Evolutionary conservation across 192 early-diverging fungal genomes (phyloP).

Genomic region (Nowakowskiella sp.): DNA sequence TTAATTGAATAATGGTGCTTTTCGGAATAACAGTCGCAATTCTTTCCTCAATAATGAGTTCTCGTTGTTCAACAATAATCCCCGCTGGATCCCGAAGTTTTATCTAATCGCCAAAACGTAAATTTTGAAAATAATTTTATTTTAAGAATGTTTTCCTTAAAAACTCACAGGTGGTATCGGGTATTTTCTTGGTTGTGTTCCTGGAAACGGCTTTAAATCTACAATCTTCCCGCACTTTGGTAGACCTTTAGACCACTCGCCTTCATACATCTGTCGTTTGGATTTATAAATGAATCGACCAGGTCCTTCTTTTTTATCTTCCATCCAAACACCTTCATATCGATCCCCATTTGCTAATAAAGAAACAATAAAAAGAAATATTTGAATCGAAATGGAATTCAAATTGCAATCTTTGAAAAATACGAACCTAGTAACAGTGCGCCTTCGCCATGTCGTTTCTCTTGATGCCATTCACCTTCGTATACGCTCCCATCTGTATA

Average conservation of each 20-base stretch:
- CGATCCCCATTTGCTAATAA: conserved; percentile 42
- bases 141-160: background rate
- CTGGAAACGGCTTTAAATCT: conserved; percentile 36
- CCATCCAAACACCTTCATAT: conserved; percentile 53
- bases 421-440: conserved; percentile 36
- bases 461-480: conserved; percentile 55
- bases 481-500: conserved; percentile 42
- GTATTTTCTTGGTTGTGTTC: conserved; percentile 25
- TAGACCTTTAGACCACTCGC: conserved; percentile 46
- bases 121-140: background rate
- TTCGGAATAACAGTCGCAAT: no score
- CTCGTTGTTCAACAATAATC: conserved; percentile 21
- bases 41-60: conserved; percentile 26
- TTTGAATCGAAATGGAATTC: background rate
- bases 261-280: conserved; percentile 49
- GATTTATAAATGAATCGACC: conserved; percentile 46
- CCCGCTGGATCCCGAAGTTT: conserved; percentile 22
- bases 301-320: conserved; percentile 55
- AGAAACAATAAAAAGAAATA: conserved; percentile 3
- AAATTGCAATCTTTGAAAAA: background rate
- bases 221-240: conserved; percentile 49
- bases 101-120: conserved; percentile 24
- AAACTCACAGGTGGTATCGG: conserved; percentile 35
- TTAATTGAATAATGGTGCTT: no score
- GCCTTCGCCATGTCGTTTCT: conserved; percentile 50